Evolutionary conservation across 441 rosid genomes (phyloP), one percentile per base, ranked within the genome.

Genomic region (Gossypium davidsonii): DNA sequence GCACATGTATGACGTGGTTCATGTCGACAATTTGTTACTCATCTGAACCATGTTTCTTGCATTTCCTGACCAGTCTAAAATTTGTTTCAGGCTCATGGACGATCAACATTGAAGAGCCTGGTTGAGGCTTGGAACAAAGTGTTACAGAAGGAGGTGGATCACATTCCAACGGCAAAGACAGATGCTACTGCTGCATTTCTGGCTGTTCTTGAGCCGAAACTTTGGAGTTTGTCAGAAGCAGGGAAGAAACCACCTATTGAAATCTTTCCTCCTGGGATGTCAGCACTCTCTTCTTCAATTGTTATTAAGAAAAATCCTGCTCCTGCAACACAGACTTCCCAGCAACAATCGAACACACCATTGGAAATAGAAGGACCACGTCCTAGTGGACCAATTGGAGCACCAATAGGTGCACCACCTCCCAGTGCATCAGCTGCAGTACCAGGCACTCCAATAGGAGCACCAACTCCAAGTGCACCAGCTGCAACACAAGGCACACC

Each of bases 221-320:
- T 59, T 59, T 26, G 20, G 3, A 59, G 64, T 26, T 59, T 26
- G 37, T 26, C 64, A 26, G 42, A 59, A n/a, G 93, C 96, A 8
- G 91, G 88, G 49, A 89, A 84, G 84, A 91, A 90, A 74, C 91
- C 92, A 34, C 91, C 96, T 1, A 86, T 95, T 77, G 95, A 95
- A 82, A 87, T 95, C 69, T 86, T 93, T 55, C 98, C 98, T 58
- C 98, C 98, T 5, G 97, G 98, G 75, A 89, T 93, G 98, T 89
- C 97, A 7, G 89, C 97, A 73, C 88, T 91, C 48, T 82, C 90
- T 28, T 89, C 94, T 78, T 84, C 94, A 48, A 88, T 93, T 73
- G 74, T 92, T 51, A 80, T 83, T 73, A 90, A 90, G 79, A 91
- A 89, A 79, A 91, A 91, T 51, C 90, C 92, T 44, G 37, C 74